phyloP scores from a whole-genome alignment of 768 basidiomycete species.

The Mrakia blollopis region DNA sequence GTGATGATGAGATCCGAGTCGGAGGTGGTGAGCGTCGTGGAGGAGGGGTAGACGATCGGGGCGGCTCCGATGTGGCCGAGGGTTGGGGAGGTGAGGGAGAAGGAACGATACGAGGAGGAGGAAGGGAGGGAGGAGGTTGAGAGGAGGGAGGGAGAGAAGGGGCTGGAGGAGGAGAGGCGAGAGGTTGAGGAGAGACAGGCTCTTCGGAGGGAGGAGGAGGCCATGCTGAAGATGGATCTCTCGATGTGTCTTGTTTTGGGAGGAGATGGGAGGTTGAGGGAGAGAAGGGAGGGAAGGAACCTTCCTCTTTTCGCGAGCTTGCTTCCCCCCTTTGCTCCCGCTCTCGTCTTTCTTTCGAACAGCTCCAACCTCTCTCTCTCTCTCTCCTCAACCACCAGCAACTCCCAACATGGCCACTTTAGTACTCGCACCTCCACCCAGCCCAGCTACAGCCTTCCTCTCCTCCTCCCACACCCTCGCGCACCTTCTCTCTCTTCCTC shows the following conservation, averaged over 20 bases:
- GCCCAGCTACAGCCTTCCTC: background rate
- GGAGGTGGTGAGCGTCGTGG: constrained; percentile 48
- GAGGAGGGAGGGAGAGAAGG: background rate
- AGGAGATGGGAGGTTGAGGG: background rate
- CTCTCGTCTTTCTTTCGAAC: background rate
- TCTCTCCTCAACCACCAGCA: background rate
- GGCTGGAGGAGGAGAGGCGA: background rate
- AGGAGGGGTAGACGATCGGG: constrained; percentile 54
- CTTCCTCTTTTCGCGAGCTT: background rate
- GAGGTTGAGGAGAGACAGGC: background rate
- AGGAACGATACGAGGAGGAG: constrained; percentile 16
- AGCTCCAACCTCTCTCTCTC: background rate
- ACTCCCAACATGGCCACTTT: no score
- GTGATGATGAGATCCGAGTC: constrained; percentile 51
- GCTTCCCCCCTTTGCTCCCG: background rate
- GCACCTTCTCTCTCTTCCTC: constrained; percentile 13
- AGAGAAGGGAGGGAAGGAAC: background rate
- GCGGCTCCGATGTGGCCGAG: constrained; percentile 52
- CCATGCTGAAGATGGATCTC: background rate
- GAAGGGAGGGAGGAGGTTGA: background rate
- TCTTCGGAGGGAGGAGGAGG: constrained; percentile 12
- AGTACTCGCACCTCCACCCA: background rate
- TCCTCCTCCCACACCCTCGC: constrained; percentile 7
- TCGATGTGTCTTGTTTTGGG: background rate
- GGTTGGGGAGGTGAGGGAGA: constrained; percentile 35